phyloP scores from a whole-genome alignment of 208 protist species.

The Crithidia expoeki region DNA sequence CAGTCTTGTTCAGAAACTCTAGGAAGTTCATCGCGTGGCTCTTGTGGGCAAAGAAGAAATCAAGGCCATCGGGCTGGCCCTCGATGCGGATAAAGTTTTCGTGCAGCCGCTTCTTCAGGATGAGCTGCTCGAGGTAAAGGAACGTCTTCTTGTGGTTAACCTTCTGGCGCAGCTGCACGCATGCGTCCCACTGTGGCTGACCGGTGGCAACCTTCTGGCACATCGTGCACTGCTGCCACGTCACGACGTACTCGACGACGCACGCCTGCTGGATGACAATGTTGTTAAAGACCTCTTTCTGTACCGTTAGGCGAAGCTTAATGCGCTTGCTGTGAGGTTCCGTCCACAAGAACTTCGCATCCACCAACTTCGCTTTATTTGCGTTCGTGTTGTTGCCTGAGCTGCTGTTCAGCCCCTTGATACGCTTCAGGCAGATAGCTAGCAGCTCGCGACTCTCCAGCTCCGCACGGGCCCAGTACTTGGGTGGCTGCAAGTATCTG shows the following conservation, averaged over 20 bases:
- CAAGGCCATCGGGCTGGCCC: slow-evolving; percentile 95
- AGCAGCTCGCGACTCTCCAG: slow-evolving; percentile 98
- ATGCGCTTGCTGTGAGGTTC: slow-evolving; percentile 99
- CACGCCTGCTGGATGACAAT: slow-evolving; percentile 98
- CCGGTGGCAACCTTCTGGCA: slow-evolving; percentile 96
- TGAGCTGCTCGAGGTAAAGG: slow-evolving; percentile 98
- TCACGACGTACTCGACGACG: slow-evolving; percentile 97
- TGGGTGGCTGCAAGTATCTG: slow-evolving; percentile 97
- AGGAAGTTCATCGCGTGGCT: slow-evolving; percentile 97
- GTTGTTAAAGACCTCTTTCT: slow-evolving; percentile 96
- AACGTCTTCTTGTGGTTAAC: slow-evolving; percentile 99
- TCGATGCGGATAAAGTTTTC: slow-evolving; percentile 96
- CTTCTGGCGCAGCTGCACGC: slow-evolving; percentile 99
- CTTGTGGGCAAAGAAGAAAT: slow-evolving; percentile 98
- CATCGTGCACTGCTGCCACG: slow-evolving; percentile 96
- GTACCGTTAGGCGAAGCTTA: slow-evolving; percentile 98
- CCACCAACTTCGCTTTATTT: slow-evolving; percentile 96
- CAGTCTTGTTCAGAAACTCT: slow-evolving; percentile 94
- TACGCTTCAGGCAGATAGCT: slow-evolving; percentile 96
- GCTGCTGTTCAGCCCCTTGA: slow-evolving; percentile 93
- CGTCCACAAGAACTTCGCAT: slow-evolving; percentile 99
- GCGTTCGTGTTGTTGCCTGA: slow-evolving; percentile 93
- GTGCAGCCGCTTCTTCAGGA: slow-evolving; percentile 97
- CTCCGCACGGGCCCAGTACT: slow-evolving; percentile 95
- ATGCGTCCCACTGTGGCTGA: slow-evolving; percentile 98